Base-by-base conservation (phyloP, 371 early-diverging fungal genomes). In the Lichtheimia hyalospora region DNA sequence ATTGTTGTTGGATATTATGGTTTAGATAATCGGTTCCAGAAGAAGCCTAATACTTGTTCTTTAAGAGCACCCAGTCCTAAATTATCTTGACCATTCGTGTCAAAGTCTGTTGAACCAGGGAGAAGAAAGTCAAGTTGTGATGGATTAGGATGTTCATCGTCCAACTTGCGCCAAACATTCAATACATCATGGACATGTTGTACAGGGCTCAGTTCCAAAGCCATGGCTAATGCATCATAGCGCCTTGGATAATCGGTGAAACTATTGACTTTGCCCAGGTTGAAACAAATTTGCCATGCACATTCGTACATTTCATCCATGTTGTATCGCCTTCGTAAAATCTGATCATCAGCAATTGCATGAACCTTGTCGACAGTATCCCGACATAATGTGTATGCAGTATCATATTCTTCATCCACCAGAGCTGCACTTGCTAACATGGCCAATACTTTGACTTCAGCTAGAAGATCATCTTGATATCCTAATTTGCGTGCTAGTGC, bases 401-500 rank as follows among this genome's bases (percentile, higher is more conserved):
- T 69, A 1, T 69, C 64, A 52, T 74, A 80, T 25, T 87, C 83
- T 46, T 78, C 78, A 51, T 79, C 76, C 21, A 79, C 81, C 14
- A 88, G 61, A 12, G 90, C 89, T 25, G 86, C 75, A 48, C 77
- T 73, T 3, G 87, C 83, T 16, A 88, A 61, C 76, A 86, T 82
- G 8, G 81, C 74, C 15, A 83, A 61, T 3, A 82, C 73, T 23
- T 69, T 73, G 18, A 84, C 75, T 60, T 88, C 81, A 1, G 84
- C 80, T 3, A 74, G 50, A 14, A 67, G 43, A 28, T 84, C 81
- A n/a, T 79, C 68, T 49, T 74, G 63, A 49, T 78, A 80, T 1
- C 83, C 83, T 4, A 92, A 63, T 54, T 89, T 88, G n/a, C 71
- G 63, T 0, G 84, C 84, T 1, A 92, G 60, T 15, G 85, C 82